phyloP scores from a whole-genome alignment of 2,329 filamentous ascomycete species.

The Trichocomaceae sp. region DNA sequence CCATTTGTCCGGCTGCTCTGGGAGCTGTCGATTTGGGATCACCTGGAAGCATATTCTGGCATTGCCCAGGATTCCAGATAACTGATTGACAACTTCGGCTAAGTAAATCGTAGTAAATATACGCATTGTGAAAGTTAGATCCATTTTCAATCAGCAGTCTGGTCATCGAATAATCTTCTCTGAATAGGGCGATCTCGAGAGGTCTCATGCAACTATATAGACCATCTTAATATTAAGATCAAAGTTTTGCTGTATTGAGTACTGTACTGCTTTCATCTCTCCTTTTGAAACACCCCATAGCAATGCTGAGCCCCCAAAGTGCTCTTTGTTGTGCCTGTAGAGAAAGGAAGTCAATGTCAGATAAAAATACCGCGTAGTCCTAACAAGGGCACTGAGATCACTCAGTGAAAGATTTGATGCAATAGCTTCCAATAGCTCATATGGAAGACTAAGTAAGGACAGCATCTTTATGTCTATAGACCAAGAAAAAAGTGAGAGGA shows the following conservation, averaged over 20 bases:
- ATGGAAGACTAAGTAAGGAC: too few species aligned
- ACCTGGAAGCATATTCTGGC: too few species aligned
- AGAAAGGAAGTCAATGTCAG: constrained; percentile 11
- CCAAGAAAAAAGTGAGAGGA: too few species aligned
- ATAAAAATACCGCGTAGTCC: constrained; percentile 10
- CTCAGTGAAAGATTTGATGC: neutral
- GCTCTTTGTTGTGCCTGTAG: constrained; percentile 10
- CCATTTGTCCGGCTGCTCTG: neutral
- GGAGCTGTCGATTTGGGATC: neutral
- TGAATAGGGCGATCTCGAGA: neutral
- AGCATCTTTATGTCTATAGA: too few species aligned
- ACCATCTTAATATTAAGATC: neutral
- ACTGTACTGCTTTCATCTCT: neutral
- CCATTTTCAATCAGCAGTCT: neutral
- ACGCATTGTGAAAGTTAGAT: neutral
- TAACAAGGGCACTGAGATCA: constrained; percentile 13
- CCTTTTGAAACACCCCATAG: constrained; percentile 11
- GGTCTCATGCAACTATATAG: too few species aligned
- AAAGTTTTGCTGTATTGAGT: neutral
- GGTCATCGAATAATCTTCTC: neutral
- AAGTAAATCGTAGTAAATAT: too few species aligned
- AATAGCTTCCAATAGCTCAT: neutral
- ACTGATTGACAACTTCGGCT: neutral
- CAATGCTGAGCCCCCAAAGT: constrained; percentile 7
- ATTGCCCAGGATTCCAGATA: too few species aligned